A percentile compares a stretch with the other conserved stretches of the same genome.
Conservation (phyloP, 2,329 filamentous ascomycete species). For the Colletotrichum kahawae region DNA sequence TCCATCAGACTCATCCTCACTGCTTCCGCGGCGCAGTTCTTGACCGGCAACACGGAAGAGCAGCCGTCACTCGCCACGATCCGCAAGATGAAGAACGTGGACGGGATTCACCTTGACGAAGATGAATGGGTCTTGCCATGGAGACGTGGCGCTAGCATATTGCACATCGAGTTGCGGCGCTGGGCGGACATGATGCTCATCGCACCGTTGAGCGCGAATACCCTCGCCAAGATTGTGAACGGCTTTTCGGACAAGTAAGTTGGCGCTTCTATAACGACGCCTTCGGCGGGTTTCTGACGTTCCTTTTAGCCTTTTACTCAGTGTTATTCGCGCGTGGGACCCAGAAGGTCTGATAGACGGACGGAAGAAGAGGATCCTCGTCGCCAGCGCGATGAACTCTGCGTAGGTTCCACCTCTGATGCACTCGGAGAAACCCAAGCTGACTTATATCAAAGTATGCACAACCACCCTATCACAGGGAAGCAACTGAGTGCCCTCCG, state of each 20-base stretch:
- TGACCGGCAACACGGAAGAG: constrained; percentile 76
- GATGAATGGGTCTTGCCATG: constrained; percentile 86
- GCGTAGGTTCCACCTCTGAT: constrained; percentile 36
- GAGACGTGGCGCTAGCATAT: constrained; percentile 77
- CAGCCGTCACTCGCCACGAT: constrained; percentile 73
- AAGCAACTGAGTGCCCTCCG: constrained; percentile 73
- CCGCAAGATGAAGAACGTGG: constrained; percentile 69
- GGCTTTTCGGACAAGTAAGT: constrained; percentile 74
- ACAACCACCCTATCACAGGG: constrained; percentile 80
- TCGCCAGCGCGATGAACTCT: constrained; percentile 86
- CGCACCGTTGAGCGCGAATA: constrained; percentile 83
- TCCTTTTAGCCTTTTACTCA: constrained; percentile 32
- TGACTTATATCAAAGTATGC: constrained; percentile 61
- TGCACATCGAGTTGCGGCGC: constrained; percentile 87
- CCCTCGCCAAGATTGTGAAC: constrained; percentile 80
- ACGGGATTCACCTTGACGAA: constrained; percentile 81
- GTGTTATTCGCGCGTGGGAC: constrained; percentile 87
- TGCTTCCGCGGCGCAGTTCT: constrained; percentile 73
- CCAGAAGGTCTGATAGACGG: constrained; percentile 65
- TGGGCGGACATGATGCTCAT: constrained; percentile 83
- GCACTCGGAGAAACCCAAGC: background rate
- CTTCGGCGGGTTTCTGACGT: background rate
- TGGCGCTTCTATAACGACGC: rapidly evolving
- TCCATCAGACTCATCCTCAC: constrained; percentile 89
- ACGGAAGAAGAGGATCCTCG: constrained; percentile 70